Percentiles rank a stretch among this genome's conserved stretches.
phyloP scores from a whole-genome alignment of 2,329 filamentous ascomycete species.

The Sclerotinia minor region DNA sequence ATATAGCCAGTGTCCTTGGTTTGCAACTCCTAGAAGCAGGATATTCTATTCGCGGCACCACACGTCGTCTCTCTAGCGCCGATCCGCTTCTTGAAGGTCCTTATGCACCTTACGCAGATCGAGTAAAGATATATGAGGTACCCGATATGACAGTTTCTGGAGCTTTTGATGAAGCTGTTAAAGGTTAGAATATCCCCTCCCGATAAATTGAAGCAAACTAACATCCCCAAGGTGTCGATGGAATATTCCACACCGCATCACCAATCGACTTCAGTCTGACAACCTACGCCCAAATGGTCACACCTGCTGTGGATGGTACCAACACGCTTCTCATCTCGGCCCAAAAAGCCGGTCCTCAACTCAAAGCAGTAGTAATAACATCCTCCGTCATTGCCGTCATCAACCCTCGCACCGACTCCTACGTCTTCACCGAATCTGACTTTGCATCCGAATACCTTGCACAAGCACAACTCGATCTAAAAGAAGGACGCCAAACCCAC shows the following conservation, averaged over 20 bases:
- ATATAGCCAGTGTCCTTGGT: constrained; percentile 40
- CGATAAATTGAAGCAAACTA: neutral
- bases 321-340: constrained; percentile 39
- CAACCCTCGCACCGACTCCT: constrained; percentile 32
- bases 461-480: constrained; percentile 38
- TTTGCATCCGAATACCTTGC: constrained; percentile 42
- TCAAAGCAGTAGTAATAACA: constrained; percentile 47
- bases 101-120: constrained; percentile 36
- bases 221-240: constrained; percentile 34
- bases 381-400: constrained; percentile 41
- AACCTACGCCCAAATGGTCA: constrained; percentile 39
- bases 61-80: constrained; percentile 34
- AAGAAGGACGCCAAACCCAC: constrained; percentile 32
- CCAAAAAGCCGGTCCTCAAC: constrained; percentile 40
- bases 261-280: constrained; percentile 39
- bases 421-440: constrained; percentile 34
- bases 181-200: constrained; percentile 28
- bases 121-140: constrained; percentile 37
- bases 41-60: constrained; percentile 40
- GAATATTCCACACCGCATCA: constrained; percentile 41
- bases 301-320: constrained; percentile 36
- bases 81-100: constrained; percentile 36
- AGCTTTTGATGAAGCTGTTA: constrained; percentile 38
- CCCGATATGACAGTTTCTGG: constrained; percentile 38
- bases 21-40: constrained; percentile 36